Evolutionary conservation across 208 protist species (phyloP), one percentile per base, ranked within the genome.

Genomic region (Porcisia deanei): DNA sequence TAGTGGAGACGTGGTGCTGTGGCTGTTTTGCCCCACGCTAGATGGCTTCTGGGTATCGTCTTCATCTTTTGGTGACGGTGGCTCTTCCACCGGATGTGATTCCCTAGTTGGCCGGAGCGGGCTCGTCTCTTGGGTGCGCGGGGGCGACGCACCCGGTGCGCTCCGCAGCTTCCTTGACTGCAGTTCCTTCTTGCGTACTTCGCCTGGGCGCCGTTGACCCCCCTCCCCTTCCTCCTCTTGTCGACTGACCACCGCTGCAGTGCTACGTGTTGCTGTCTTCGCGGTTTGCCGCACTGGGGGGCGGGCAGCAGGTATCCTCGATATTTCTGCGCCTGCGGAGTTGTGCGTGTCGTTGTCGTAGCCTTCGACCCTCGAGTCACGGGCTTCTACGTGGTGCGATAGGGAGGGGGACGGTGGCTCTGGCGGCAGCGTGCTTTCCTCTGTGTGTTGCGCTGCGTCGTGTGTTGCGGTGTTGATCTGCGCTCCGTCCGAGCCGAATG

Each of bases 41-140:
- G 65, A 8, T 43, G 78, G 78, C 67, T 82, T 82, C 52, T 82
- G 78, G 43, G 78, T 82, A 66, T 47, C 64, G 8, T 82, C 78
- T 10, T 82, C 78, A 49, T 81, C 77, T 25, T 74, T 67, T 52
- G 67, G 78, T 2, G 78, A 82, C 39, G 0, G 71, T 41, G 57
- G 43, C 6, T 72, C 68, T 59, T 16, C 25, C 37, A 37, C 49
- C 45, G 34, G 16, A 3, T 20, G 30, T 18, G 52, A 20, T 1
- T 49, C 22, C 68, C 34, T 6, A 9, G 66, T 16, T n/a, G 66
- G 49, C 66, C 39, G 45, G 43, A 49, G 25, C 18, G 1, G 66
- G 18, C n/a, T 14, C 45, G 47, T 18, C 20, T 14, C 18, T 16
- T 22, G 1, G 2, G 63, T n/a, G 37, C 16, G 6, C 34, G 60